A percentile compares a stretch with the other conserved stretches of the same genome.
These are phyloP conservation scores for Laburnicola sp. DNA, from an alignment of 2,329 filamentous ascomycete species.

Conservation along the genomic window DNA sequence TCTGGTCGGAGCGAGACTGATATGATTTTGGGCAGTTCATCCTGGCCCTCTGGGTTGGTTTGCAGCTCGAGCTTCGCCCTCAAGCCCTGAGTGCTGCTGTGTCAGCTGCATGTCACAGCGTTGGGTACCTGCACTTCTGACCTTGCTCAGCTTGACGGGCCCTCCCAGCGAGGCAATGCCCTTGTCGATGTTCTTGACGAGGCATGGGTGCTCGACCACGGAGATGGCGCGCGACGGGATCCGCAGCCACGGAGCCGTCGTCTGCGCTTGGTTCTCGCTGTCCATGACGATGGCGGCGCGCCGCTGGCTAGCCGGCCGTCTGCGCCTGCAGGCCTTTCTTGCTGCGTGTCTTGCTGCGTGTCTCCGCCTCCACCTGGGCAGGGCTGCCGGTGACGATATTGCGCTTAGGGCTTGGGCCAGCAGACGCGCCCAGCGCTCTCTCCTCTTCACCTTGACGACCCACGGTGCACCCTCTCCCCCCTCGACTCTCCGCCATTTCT, in stretches of 20 bases:
- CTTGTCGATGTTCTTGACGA: conserved; percentile 66
- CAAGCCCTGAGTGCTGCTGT: conserved; percentile 23
- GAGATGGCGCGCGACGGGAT: conserved; percentile 60
- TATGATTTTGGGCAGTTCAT: conserved; percentile 54
- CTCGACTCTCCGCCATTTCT: not conserved
- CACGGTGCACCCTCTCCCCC: not conserved
- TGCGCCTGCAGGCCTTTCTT: not conserved
- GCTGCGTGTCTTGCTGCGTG: too few species aligned
- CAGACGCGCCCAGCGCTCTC: not conserved
- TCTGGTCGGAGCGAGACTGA: conserved; percentile 78
- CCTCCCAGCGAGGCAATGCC: conserved; percentile 66
- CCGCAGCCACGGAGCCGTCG: conserved; percentile 49
- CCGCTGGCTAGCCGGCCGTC: not conserved
- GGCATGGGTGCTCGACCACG: conserved; percentile 68
- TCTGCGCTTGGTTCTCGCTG: conserved; percentile 8
- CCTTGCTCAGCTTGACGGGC: conserved; percentile 57
- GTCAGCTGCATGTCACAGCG: conserved; percentile 10
- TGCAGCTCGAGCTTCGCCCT: conserved; percentile 31
- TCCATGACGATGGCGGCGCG: conserved; percentile 15
- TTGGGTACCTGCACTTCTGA: conserved; percentile 30
- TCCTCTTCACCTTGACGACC: not conserved
- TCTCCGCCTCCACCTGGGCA: not conserved
- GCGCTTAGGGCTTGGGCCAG: too few species aligned
- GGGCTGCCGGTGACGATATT: too few species aligned
- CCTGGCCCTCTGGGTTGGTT: conserved; percentile 24